These are phyloP conservation scores for Ascochyta koolunga DNA, from an alignment of 2,329 filamentous ascomycete genomes.

Conservation along the genomic window DNA sequence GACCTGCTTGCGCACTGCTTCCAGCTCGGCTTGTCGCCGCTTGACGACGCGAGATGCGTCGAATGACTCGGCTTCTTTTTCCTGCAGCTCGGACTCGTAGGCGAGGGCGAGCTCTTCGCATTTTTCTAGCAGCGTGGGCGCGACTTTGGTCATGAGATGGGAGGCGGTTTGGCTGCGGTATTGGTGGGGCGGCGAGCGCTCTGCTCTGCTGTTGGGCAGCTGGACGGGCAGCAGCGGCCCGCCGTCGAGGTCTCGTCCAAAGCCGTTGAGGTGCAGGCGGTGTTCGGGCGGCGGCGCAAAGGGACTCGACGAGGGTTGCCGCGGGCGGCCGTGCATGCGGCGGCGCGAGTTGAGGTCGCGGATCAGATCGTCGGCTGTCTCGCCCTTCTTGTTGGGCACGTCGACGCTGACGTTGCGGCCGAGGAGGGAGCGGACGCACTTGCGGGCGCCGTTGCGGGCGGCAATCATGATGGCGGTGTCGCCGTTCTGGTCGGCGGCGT, in stretches of 20 bases:
- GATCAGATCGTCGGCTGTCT: slow-evolving; percentile 85
- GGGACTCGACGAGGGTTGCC: slow-evolving; percentile 76
- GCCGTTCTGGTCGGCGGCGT: slow-evolving; percentile 81
- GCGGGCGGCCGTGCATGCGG: slow-evolving; percentile 62
- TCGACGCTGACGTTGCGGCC: slow-evolving; percentile 82
- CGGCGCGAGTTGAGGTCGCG: slow-evolving; percentile 72
- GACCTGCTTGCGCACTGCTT: slow-evolving; percentile 64
- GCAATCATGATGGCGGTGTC: slow-evolving; percentile 91
- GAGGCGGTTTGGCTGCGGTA: slow-evolving; percentile 56
- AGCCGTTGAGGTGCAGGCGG: slow-evolving; percentile 42
- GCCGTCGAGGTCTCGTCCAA: slow-evolving; percentile 23
- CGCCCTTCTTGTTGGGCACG: slow-evolving; percentile 79
- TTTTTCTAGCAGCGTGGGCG: slow-evolving; percentile 60
- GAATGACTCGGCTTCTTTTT: slow-evolving; percentile 65
- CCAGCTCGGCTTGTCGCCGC: slow-evolving; percentile 72
- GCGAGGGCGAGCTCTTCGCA: slow-evolving; percentile 51
- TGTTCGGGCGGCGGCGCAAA: slow-evolving; percentile 51
- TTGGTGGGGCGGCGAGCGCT: slow-evolving; percentile 32
- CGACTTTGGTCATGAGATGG: slow-evolving; percentile 68
- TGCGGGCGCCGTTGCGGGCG: slow-evolving; percentile 84
- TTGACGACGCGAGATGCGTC: slow-evolving; percentile 56
- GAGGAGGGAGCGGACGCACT: slow-evolving; percentile 69
- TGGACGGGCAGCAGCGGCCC: slow-evolving; percentile 34
- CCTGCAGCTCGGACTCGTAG: slow-evolving; percentile 76
- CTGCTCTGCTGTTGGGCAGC: slow-evolving; percentile 28